A percentile compares a stretch with the other conserved stretches of the same genome.
Evolutionary conservation across 331 rosid species (phyloP).

Genomic region (Quercus tomentella): DNA sequence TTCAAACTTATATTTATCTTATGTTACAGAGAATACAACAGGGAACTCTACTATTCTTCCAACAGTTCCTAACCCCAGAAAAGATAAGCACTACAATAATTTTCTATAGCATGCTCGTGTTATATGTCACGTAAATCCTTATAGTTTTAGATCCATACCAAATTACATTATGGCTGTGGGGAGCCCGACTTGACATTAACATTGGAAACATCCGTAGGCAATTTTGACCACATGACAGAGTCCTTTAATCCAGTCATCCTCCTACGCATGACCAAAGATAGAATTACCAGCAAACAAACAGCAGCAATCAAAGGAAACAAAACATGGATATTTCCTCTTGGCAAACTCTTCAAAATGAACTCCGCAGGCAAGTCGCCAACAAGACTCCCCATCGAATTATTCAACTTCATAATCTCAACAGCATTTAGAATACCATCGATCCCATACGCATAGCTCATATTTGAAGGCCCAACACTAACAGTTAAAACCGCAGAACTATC

Average conservation of each 20-base stretch:
- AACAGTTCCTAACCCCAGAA: not conserved
- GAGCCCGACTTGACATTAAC: slow-evolving; percentile 24
- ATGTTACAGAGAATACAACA: not conserved
- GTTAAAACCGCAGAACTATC: slow-evolving; percentile 31
- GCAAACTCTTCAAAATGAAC: slow-evolving; percentile 44
- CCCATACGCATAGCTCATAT: slow-evolving; percentile 39
- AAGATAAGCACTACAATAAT: not conserved
- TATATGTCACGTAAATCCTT: not conserved
- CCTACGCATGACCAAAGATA: slow-evolving; percentile 45
- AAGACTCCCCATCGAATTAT: slow-evolving; percentile 59
- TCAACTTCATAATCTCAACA: slow-evolving; percentile 83
- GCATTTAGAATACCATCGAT: slow-evolving; percentile 74
- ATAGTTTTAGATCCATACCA: not conserved
- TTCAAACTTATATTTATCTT: not conserved
- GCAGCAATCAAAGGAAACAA: slow-evolving; percentile 58
- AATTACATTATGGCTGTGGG: slow-evolving; percentile 10
- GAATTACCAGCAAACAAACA: slow-evolving; percentile 45
- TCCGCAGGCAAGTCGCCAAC: slow-evolving; percentile 62
- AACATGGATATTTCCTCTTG: slow-evolving; percentile 32
- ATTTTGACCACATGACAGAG: slow-evolving; percentile 57
- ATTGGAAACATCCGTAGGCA: slow-evolving; percentile 46
- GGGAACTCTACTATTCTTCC: not conserved
- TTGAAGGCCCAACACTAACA: slow-evolving; percentile 65
- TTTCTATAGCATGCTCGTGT: not conserved
- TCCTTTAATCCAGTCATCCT: slow-evolving; percentile 43